Evolutionary conservation across 768 basidiomycete genomes (phyloP).

Genomic region (Tylopilus sp.): DNA sequence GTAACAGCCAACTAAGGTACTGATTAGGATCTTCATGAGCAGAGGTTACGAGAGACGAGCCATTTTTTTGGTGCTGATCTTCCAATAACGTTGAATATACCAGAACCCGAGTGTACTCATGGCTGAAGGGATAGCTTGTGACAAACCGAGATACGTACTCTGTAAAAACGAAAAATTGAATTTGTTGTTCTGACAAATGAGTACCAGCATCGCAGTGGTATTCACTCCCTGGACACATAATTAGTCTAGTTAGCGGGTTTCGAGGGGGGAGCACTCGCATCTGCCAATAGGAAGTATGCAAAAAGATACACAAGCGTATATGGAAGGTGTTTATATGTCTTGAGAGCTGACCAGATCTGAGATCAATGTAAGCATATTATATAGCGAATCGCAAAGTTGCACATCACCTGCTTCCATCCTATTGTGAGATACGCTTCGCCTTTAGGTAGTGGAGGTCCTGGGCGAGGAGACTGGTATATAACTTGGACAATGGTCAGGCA

Average conservation of each 20-base stretch:
- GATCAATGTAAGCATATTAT: constrained; percentile 2
- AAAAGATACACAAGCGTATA: constrained; percentile 81
- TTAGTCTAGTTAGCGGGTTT: background rate
- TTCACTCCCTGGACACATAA: constrained; percentile 57
- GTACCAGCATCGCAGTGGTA: constrained; percentile 71
- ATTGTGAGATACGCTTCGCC: constrained; percentile 75
- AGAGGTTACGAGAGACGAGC: constrained; percentile 31
- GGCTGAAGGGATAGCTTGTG: constrained; percentile 75
- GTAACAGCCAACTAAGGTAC: constrained; percentile 63
- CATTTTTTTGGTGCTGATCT: constrained; percentile 80
- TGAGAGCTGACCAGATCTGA: constrained; percentile 76
- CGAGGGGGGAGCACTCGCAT: constrained; percentile 42
- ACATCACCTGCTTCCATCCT: constrained; percentile 75
- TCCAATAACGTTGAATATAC: constrained; percentile 79
- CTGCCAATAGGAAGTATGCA: constrained; percentile 74
- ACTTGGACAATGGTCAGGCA: constrained; percentile 48
- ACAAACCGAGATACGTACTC: constrained; percentile 73
- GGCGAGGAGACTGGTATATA: constrained; percentile 80
- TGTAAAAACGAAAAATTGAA: constrained; percentile 79
- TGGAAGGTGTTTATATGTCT: constrained; percentile 74
- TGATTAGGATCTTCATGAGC: background rate
- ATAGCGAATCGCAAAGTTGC: background rate
- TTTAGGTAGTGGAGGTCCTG: constrained; percentile 75
- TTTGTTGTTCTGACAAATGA: constrained; percentile 78
- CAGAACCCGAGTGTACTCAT: constrained; percentile 73